Percentiles rank a stretch among this genome's conserved stretches.
Evolutionary conservation across 495 filamentous ascomycete species (phyloP).

Genomic region (Penicillium odoratum): DNA sequence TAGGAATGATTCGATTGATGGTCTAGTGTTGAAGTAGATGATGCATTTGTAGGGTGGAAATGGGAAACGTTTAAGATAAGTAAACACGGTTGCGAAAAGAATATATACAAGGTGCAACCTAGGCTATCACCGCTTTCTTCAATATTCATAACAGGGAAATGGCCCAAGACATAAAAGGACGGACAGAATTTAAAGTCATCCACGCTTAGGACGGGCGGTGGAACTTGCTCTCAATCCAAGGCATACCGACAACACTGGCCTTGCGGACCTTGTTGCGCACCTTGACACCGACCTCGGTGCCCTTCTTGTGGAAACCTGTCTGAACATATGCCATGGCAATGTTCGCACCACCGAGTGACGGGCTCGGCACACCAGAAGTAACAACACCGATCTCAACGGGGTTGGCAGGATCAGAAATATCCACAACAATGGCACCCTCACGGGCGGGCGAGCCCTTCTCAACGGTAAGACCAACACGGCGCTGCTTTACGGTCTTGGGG

Average conservation of each 20-base stretch:
- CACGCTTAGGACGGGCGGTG: conserved; percentile 39
- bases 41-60: not conserved
- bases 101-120: conserved; percentile 26
- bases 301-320: conserved; percentile 79
- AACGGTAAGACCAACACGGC: conserved; percentile 79
- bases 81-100: conserved; percentile 14
- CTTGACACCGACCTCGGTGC: conserved; percentile 77
- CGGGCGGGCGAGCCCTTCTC: conserved; percentile 83
- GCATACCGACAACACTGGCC: conserved; percentile 88
- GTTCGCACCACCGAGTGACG: conserved; percentile 77
- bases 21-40: not conserved
- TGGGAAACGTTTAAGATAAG: not conserved
- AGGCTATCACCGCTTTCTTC: conserved; percentile 2
- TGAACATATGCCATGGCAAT: conserved; percentile 96
- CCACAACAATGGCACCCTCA: conserved; percentile 80
- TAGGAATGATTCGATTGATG: not conserved
- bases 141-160: not conserved
- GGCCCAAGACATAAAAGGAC: not conserved
- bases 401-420: conserved; percentile 56
- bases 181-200: not conserved
- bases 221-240: conserved; percentile 85
- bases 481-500: conserved; percentile 67
- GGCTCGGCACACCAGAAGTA: conserved; percentile 88
- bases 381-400: conserved; percentile 58
- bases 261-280: conserved; percentile 80